Evolutionary conservation across 129 eudicot species (phyloP).

Genomic region (Ambrosia artemisiifolia): DNA sequence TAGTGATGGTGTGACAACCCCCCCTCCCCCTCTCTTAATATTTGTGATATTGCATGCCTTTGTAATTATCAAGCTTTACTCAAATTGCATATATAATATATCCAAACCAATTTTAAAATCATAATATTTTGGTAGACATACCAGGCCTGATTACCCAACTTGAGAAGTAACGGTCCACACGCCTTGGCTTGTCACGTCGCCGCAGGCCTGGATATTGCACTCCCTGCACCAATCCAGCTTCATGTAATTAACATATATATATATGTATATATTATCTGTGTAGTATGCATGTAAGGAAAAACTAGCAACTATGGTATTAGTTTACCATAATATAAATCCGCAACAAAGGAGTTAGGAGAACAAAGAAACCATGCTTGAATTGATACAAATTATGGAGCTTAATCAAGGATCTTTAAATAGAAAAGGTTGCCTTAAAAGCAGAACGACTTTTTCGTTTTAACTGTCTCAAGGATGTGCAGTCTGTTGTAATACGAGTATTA

Average conservation of each 20-base stretch:
- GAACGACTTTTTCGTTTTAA: not conserved
- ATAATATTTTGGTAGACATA: constrained; percentile 28
- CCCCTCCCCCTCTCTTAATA: too few species aligned
- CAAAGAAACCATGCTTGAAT: not conserved
- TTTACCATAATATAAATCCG: not conserved
- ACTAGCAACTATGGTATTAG: not conserved
- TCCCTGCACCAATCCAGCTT: constrained; percentile 46
- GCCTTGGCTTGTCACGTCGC: constrained; percentile 84
- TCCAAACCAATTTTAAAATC: not conserved
- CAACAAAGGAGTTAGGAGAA: not conserved
- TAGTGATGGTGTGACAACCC: too few species aligned
- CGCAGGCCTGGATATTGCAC: constrained; percentile 78
- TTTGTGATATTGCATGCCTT: not conserved
- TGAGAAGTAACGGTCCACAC: constrained; percentile 90
- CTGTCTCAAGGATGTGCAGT: not conserved
- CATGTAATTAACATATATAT: not conserved
- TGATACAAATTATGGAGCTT: not conserved
- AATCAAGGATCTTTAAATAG: not conserved
- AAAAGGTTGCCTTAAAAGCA: not conserved
- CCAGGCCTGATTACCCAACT: constrained; percentile 98
- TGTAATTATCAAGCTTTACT: not conserved
- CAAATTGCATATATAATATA: not conserved
- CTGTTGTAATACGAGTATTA: too few species aligned
- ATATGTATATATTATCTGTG: not conserved
- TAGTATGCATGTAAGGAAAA: not conserved